Evolutionary conservation across 23 red algal species (phyloP).

Genomic region (Gracilaria gracilis): DNA sequence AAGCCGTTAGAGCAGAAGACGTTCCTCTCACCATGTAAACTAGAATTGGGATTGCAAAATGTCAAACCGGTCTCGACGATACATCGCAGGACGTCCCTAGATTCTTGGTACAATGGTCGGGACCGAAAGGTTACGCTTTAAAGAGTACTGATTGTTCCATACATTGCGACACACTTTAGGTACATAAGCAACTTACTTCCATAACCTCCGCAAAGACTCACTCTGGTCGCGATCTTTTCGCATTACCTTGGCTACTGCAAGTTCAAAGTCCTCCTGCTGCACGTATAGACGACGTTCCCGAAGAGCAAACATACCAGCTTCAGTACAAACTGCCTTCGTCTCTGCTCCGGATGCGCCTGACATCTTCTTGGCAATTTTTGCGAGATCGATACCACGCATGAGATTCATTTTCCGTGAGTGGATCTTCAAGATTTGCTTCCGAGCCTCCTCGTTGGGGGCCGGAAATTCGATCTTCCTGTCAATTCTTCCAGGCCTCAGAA

Average conservation of each 20-base stretch:
- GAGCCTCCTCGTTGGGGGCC: conserved; percentile 82
- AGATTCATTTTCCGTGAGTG: conserved; percentile 98
- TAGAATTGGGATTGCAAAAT: background rate
- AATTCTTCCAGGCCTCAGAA: conserved; percentile 82
- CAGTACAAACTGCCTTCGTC: conserved; percentile 93
- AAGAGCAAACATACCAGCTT: conserved; percentile 98
- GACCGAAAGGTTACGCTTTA: background rate
- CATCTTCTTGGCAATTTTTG: conserved; percentile 81
- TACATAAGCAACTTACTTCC: conserved; percentile 68
- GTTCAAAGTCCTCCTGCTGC: conserved; percentile 97
- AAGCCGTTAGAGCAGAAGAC: conserved; percentile 44
- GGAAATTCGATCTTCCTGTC: conserved; percentile 82
- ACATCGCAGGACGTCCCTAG: background rate
- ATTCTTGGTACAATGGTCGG: background rate
- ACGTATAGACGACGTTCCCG: conserved; percentile 92
- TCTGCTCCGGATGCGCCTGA: conserved; percentile 90
- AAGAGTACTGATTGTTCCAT: background rate
- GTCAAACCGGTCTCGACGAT: background rate
- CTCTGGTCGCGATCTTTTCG: conserved; percentile 91
- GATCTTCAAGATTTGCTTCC: conserved; percentile 88
- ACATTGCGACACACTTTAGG: background rate
- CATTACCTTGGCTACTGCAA: conserved; percentile 98
- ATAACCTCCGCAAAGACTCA: conserved; percentile 85
- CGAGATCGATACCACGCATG: conserved; percentile 92
- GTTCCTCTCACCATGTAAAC: conserved; percentile 60